phyloP scores from a whole-genome alignment of 2,329 filamentous ascomycete species.

The Fusarium pininemorale region DNA sequence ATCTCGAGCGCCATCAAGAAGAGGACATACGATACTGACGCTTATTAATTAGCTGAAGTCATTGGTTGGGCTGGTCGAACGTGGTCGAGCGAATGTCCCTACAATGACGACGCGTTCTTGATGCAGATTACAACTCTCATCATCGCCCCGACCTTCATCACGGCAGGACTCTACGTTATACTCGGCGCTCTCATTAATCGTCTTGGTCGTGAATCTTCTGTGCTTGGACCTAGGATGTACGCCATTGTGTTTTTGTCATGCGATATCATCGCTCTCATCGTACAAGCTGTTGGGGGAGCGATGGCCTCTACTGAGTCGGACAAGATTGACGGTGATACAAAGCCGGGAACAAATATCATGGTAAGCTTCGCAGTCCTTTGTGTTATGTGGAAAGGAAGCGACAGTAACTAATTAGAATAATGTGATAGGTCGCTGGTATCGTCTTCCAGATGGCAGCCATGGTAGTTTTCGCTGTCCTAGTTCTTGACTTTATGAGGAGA shows the following conservation, averaged over 20 bases:
- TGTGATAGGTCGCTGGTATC: background rate
- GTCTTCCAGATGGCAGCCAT: background rate
- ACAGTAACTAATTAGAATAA: fast-evolving
- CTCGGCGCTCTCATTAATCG: background rate
- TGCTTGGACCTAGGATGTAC: background rate
- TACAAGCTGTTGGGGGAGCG: background rate
- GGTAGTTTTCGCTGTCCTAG: background rate
- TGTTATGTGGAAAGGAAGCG: fast-evolving
- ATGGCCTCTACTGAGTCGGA: background rate
- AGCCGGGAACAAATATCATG: background rate
- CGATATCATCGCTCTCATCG: background rate
- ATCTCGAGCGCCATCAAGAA: background rate
- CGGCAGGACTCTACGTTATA: background rate
- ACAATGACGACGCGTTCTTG: background rate
- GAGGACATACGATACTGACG: fast-evolving
- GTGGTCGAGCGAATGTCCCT: background rate
- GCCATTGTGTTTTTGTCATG: background rate
- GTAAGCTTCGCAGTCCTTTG: background rate
- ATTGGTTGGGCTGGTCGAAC: background rate
- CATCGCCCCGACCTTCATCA: background rate
- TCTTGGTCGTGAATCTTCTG: background rate
- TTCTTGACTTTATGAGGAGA: background rate
- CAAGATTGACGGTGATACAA: background rate
- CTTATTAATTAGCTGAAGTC: background rate
- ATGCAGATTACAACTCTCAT: background rate